Evolutionary conservation across 1,284 basidiomycete genomes (phyloP).

Genomic region (Ganoderma leucocontextum): DNA sequence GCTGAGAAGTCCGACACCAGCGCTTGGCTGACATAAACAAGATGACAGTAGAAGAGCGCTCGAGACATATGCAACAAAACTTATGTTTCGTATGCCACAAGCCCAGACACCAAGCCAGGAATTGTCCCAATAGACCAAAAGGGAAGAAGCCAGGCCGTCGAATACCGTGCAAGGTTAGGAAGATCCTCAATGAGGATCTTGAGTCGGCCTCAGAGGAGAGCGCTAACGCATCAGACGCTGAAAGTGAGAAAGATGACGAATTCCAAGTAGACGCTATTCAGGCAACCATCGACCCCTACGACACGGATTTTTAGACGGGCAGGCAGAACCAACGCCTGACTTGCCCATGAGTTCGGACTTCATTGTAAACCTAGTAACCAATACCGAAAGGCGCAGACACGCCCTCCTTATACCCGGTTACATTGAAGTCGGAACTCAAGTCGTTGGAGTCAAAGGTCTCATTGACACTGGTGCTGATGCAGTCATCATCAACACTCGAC

Average conservation of each 20-base stretch:
- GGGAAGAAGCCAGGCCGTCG: too few species aligned
- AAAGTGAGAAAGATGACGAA: neutral
- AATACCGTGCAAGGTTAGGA: too few species aligned
- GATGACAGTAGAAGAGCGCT: neutral
- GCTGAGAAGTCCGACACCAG: constrained; percentile 18
- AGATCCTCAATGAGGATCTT: too few species aligned
- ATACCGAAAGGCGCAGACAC: neutral
- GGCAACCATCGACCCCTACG: neutral
- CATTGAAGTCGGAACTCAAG: constrained; percentile 2
- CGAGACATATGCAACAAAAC: neutral
- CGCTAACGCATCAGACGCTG: neutral
- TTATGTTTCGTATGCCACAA: neutral
- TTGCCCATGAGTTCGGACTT: neutral
- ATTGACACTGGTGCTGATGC: neutral
- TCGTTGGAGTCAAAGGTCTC: neutral
- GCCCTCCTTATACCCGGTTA: neutral
- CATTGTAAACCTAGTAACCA: neutral
- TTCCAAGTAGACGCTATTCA: neutral
- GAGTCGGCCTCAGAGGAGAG: neutral
- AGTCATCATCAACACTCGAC: neutral
- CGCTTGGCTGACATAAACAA: neutral
- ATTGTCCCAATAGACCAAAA: neutral
- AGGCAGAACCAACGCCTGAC: neutral
- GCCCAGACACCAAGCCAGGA: neutral
- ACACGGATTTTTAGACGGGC: neutral